Evolutionary conservation across 2,329 filamentous ascomycete genomes (phyloP).

Genomic region (Cercospora sp.): DNA sequence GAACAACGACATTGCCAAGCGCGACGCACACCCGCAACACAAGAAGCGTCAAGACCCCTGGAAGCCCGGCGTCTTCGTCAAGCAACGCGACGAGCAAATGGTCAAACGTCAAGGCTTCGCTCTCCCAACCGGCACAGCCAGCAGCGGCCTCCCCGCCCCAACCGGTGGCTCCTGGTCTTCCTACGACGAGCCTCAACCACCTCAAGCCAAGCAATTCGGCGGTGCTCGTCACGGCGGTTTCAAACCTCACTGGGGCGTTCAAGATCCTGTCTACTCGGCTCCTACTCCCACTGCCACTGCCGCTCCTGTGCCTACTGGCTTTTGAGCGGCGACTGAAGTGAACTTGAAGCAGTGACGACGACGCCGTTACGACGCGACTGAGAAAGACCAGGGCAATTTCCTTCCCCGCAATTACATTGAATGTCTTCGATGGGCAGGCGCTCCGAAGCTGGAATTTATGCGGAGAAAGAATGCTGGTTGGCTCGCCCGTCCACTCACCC

Average conservation of each 20-base stretch:
- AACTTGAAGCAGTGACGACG: background rate
- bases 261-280: background rate
- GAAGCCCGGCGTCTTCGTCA: slow-evolving; percentile 2
- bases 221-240: slow-evolving; percentile 8
- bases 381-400: background rate
- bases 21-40: background rate
- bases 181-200: background rate
- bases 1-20: background rate
- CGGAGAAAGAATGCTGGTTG: background rate
- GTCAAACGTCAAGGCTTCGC: background rate
- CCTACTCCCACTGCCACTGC: slow-evolving; percentile 5
- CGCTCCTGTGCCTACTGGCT: background rate
- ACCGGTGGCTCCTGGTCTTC: slow-evolving; percentile 3
- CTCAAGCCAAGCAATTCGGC: slow-evolving; percentile 14
- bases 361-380: background rate
- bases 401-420: slow-evolving; percentile 1
- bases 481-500: background rate
- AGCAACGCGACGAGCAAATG: background rate
- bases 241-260: slow-evolving; percentile 14
- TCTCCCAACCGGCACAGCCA: slow-evolving; percentile 4
- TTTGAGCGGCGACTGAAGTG: background rate
- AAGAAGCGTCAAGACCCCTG: background rate
- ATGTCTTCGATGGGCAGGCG: slow-evolving; percentile 12
- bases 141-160: slow-evolving; percentile 1
- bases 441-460: slow-evolving; percentile 5